Percentiles rank a stretch among this genome's conserved stretches.
Conservation (phyloP, 257 asterid genomes). For the Fraxinus cuspidata region DNA sequence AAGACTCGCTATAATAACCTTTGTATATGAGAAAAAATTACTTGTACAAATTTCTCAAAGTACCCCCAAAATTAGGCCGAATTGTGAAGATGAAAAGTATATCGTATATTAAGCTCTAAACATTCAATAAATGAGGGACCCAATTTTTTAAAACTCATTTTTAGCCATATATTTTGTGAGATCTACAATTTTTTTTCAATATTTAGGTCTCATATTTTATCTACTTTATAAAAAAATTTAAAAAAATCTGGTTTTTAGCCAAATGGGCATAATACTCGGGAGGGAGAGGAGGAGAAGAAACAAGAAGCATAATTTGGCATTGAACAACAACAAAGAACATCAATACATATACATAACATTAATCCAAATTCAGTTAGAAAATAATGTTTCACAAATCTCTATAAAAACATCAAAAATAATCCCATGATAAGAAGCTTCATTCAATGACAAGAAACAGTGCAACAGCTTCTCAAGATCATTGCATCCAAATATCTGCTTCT, state of each 20-base stretch:
- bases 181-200: no score
- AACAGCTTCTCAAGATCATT: constrained; percentile 61
- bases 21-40: no score
- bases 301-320: not conserved
- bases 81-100: no score
- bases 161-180: no score
- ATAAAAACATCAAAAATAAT: constrained; percentile 56
- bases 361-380: constrained; percentile 34
- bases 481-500: constrained; percentile 59
- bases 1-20: no score
- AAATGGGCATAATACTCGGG: no score
- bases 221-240: no score
- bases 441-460: constrained; percentile 53
- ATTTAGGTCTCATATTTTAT: no score
- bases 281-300: not conserved
- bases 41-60: not conserved
- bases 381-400: constrained; percentile 66
- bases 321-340: not conserved
- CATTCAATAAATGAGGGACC: not conserved
- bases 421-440: constrained; percentile 49
- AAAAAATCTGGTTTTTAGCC: no score
- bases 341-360: not conserved
- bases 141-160: no score
- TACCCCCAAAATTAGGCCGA: no score
- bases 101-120: not conserved